Conservation (phyloP, 1,284 basidiomycete species). For the Cutaneotrichosporon daszewskae region DNA sequence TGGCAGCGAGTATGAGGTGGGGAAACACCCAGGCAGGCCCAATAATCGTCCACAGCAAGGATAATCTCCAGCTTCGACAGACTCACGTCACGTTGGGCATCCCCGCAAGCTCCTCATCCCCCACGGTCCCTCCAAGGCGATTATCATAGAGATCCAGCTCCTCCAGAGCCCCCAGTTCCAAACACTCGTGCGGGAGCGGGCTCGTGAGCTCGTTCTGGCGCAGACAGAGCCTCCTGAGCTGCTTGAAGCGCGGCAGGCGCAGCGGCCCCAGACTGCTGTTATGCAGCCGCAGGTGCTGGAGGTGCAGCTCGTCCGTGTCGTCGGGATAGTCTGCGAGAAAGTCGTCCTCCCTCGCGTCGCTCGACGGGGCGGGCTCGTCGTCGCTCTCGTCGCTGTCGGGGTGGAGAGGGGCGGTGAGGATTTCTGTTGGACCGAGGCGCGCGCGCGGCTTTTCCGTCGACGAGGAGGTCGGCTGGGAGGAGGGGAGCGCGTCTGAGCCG, state of each 20-base stretch:
- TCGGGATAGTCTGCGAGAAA: constrained; percentile 55
- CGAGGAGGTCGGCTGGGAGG: no score
- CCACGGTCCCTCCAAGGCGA: constrained; percentile 65
- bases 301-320: constrained; percentile 79
- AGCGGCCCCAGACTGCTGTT: constrained; percentile 56
- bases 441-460: no score
- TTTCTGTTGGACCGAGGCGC: no score
- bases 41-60: no score
- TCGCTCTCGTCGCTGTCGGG: constrained; percentile 32
- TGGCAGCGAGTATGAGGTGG: no score
- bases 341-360: constrained; percentile 33
- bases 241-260: constrained; percentile 62
- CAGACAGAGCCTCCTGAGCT: constrained; percentile 70
- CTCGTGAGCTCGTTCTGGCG: constrained; percentile 77
- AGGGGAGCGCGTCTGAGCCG: no score
- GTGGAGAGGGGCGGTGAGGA: no score
- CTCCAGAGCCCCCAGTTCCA: constrained; percentile 64
- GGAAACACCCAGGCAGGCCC: no score
- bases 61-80: no score
- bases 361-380: constrained; percentile 13
- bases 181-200: constrained; percentile 62
- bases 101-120: constrained; percentile 56
- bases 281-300: constrained; percentile 73
- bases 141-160: constrained; percentile 97
- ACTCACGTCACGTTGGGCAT: constrained; percentile 65